These are phyloP conservation scores for Solanum chiquidenum DNA, from an alignment of 257 asterid species.

Conservation along the genomic window DNA sequence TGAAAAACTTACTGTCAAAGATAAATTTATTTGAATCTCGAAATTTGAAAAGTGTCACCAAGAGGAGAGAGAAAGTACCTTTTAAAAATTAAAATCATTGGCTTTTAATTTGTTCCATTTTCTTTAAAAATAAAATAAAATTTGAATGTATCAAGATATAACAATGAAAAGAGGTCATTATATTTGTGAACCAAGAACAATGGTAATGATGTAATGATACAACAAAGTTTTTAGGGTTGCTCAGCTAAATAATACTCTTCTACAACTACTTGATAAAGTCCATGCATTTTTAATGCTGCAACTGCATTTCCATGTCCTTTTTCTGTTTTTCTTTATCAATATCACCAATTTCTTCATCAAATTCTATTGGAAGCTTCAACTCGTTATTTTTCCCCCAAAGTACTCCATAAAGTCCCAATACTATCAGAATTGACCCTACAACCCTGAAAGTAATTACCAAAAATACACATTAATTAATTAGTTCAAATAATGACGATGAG, in stretches of 20 bases:
- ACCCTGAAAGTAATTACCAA: slow-evolving; percentile 20
- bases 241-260: not conserved
- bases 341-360: not conserved
- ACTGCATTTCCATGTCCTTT: slow-evolving; percentile 1
- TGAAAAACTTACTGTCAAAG: no score
- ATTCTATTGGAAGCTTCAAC: not conserved
- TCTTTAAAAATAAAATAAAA: not conserved
- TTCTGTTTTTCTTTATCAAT: not conserved
- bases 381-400: slow-evolving; percentile 79
- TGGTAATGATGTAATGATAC: not conserved
- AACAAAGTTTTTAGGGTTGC: not conserved
- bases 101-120: not conserved
- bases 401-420: slow-evolving; percentile 63
- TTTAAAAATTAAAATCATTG: no score
- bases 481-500: not conserved
- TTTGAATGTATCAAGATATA: not conserved
- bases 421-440: slow-evolving; percentile 55
- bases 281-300: not conserved
- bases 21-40: no score
- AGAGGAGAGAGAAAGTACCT: no score
- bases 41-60: no score
- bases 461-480: not conserved
- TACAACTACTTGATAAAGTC: not conserved
- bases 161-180: not conserved
- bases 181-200: not conserved